Evolutionary conservation across 345 rosid species (phyloP), one percentile per base, ranked within the genome.

Genomic region (Cardamine resedifolia): DNA sequence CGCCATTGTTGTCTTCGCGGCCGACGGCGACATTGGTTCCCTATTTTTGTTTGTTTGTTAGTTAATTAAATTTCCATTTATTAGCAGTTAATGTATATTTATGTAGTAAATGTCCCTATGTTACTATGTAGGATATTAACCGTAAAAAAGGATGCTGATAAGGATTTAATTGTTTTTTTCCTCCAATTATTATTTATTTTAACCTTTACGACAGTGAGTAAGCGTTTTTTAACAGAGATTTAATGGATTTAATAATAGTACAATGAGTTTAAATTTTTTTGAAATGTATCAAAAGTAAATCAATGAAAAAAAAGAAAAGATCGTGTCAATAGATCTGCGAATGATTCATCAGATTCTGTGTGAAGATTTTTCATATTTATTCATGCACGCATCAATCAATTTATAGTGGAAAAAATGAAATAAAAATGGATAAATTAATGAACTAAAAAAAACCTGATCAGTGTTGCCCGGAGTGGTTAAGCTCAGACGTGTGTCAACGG

Each of bases 401-500:
- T 50, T 33, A 20, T 53, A 45, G 38, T 26, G 66, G 11, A 8
- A 61, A n/a, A 53, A n/a, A 30, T 7, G 6, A 9, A 31, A 18
- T 24, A 6, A 15, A 10, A 3, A 47, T 2, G 5, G 53, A 9
- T 20, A 43, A 28, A 20, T 18, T 5, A 65, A 18, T 36, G 31
- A 59, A 73, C 58, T 7, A 36, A 55, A 14, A 14, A 39, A 14
- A 64, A 76, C 66, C 75, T 70, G 75, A 28, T 36, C 5, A 45
- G 38, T 24, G 56, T 15, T 34, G 24, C 30, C 44, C 44, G 44
- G 61, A 64, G 72, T 48, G 67, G 7, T 4, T 48, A 64, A 58
- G 66, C 61, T 47, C 44, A 76, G 71, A 0, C 41, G 24, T 64
- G 76, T 64, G 4, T 57, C 61, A 64, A 70, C 62, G 39, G 24